These are phyloP conservation scores for Globisporangium canariense DNA, from an alignment of 352 stramenopile species.

Conservation along the genomic window DNA sequence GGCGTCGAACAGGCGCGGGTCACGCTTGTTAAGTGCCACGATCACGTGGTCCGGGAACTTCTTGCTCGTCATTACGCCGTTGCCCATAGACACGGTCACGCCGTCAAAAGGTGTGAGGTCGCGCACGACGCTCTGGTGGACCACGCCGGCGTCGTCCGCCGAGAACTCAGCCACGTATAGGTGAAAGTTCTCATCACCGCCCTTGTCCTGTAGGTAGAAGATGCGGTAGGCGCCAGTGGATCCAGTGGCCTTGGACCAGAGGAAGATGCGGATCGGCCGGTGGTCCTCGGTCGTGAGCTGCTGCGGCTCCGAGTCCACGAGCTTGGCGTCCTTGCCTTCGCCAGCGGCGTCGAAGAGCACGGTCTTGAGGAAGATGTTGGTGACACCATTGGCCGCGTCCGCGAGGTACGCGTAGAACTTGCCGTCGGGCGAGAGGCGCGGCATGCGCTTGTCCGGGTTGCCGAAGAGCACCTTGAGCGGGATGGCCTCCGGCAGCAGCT, in stretches of 20 bases:
- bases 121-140: constrained; percentile 24
- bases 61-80: constrained; percentile 23
- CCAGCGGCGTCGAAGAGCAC: constrained; percentile 18
- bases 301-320: constrained; percentile 24
- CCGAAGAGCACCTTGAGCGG: constrained; percentile 45
- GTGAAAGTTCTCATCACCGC: constrained; percentile 47
- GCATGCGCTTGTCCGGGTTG: constrained; percentile 42
- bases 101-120: constrained; percentile 36
- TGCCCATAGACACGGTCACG: constrained; percentile 25
- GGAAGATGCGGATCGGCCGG: constrained; percentile 36
- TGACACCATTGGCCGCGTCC: constrained; percentile 33
- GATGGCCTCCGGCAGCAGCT: constrained; percentile 29
- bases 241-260: constrained; percentile 31
- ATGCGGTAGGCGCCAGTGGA: constrained; percentile 18
- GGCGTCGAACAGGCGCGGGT: constrained; percentile 30
- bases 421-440: constrained; percentile 42
- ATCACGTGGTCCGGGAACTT: constrained; percentile 31
- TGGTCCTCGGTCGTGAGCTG: constrained; percentile 39
- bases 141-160: constrained; percentile 21
- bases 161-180: constrained; percentile 38
- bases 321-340: constrained; percentile 23
- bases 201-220: constrained; percentile 41
- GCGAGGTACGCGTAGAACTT: constrained; percentile 47
- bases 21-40: constrained; percentile 35
- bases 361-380: constrained; percentile 44